A percentile compares a stretch with the other conserved stretches of the same genome.
These are phyloP conservation scores for Blastocystis sp. DNA, from an alignment of 352 stramenopile genomes.

Conservation along the genomic window DNA sequence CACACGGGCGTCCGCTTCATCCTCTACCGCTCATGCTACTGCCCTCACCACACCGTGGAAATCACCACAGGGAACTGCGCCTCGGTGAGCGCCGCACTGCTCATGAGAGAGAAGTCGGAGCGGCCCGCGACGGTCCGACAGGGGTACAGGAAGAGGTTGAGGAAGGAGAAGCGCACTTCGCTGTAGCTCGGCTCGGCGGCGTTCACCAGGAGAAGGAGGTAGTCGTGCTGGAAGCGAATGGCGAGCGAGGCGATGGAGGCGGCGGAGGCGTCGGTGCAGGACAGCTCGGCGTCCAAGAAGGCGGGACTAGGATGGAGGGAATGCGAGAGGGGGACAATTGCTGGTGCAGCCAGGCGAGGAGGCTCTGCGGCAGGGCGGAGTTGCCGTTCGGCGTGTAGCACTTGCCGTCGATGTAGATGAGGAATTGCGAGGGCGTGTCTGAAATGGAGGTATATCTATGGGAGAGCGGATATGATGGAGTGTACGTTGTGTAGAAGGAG, in stretches of 20 bases:
- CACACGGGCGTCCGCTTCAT: not conserved
- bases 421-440: not conserved
- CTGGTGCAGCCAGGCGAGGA: conserved; percentile 32
- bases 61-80: conserved; percentile 35
- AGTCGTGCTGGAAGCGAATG: conserved; percentile 44
- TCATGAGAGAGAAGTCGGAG: conserved; percentile 15
- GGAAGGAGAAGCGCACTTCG: conserved; percentile 36
- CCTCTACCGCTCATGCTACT: not conserved
- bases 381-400: not conserved
- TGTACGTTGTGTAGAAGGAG: not conserved
- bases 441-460: not conserved
- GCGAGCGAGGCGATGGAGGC: conserved; percentile 1
- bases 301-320: not conserved
- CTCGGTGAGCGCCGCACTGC: not conserved
- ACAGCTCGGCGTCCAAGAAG: not conserved
- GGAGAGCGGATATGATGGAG: not conserved
- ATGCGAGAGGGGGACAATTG: not conserved
- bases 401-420: conserved; percentile 45
- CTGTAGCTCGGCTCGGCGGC: not conserved
- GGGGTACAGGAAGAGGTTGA: conserved; percentile 38
- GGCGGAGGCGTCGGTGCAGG: not conserved
- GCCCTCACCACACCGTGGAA: not conserved
- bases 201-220: conserved; percentile 17
- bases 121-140: no score
- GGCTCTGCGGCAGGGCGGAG: not conserved